Evolutionary conservation across 116 monocot genomes (phyloP).

Genomic region (Zostera marina): DNA sequence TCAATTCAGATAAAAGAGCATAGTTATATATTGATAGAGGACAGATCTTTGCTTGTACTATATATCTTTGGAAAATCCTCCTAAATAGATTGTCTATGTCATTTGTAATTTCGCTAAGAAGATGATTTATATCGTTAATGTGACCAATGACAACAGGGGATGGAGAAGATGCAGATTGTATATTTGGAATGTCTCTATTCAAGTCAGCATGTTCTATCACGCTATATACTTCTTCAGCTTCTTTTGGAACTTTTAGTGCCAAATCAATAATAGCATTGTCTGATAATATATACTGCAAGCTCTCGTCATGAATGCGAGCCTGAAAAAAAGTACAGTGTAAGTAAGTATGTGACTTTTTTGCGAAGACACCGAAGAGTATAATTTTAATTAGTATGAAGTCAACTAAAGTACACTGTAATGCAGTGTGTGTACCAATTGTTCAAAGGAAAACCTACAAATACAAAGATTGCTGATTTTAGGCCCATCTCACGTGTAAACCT

Average conservation of each 20-base stretch:
- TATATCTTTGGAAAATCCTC: conserved; percentile 38
- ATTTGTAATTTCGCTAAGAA: conserved; percentile 33
- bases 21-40: conserved; percentile 63
- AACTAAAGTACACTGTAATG: too few species aligned
- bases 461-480: too few species aligned
- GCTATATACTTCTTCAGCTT: conserved; percentile 26
- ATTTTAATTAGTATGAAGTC: too few species aligned
- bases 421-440: too few species aligned
- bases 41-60: conserved; percentile 23
- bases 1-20: conserved; percentile 51
- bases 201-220: conserved; percentile 36
- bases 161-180: conserved; percentile 21
- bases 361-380: too few species aligned
- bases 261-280: conserved; percentile 66
- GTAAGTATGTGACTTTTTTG: conserved; percentile 5
- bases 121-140: conserved; percentile 32
- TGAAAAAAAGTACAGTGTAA: conserved; percentile 15
- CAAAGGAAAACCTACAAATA: too few species aligned
- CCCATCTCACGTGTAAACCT: too few species aligned
- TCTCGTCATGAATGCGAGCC: conserved; percentile 95
- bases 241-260: conserved; percentile 34
- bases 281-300: conserved; percentile 66
- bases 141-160: conserved; percentile 55
- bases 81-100: conserved; percentile 38
- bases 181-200: conserved; percentile 11